Conservation (phyloP, 1,284 basidiomycete genomes). For the Leccinum glutinopallens region DNA sequence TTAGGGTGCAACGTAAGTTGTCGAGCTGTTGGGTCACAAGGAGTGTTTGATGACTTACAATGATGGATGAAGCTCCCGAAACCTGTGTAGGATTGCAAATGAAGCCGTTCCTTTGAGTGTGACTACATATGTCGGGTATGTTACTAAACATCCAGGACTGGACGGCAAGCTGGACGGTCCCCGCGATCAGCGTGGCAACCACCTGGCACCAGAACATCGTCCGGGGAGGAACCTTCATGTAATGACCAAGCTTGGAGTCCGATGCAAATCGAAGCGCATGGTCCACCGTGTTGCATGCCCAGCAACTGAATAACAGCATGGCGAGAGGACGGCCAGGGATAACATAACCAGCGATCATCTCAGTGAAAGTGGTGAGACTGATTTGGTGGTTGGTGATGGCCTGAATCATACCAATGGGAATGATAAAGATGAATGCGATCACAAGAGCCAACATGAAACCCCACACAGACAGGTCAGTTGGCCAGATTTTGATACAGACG, state of each 20-base stretch:
- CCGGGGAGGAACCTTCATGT: slow-evolving; percentile 55
- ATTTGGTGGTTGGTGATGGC: slow-evolving; percentile 49
- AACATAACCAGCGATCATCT: slow-evolving; percentile 48
- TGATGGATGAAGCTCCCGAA: slow-evolving; percentile 42
- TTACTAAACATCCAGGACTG: slow-evolving; percentile 44
- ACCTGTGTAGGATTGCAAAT: slow-evolving; percentile 44
- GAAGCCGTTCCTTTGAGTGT: slow-evolving; percentile 30
- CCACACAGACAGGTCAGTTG: slow-evolving; percentile 59
- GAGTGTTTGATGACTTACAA: slow-evolving; percentile 25
- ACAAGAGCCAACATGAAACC: slow-evolving; percentile 45
- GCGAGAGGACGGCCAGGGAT: slow-evolving; percentile 47
- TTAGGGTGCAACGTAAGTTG: slow-evolving; percentile 7
- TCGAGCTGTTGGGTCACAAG: not conserved
- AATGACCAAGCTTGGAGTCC: slow-evolving; percentile 51
- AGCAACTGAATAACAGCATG: slow-evolving; percentile 49
- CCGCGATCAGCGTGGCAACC: slow-evolving; percentile 45
- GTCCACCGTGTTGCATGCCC: slow-evolving; percentile 38
- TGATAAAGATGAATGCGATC: slow-evolving; percentile 49
- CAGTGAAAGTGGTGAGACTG: slow-evolving; percentile 48
- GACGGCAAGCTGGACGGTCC: slow-evolving; percentile 44
- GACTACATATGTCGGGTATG: slow-evolving; percentile 32
- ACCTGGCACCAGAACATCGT: slow-evolving; percentile 47
- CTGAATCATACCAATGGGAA: slow-evolving; percentile 50
- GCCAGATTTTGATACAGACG: slow-evolving; percentile 59
- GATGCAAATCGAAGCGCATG: slow-evolving; percentile 46